These are phyloP conservation scores for Alternaria solani DNA, from an alignment of 2,329 filamentous ascomycete genomes.

Conservation along the genomic window DNA sequence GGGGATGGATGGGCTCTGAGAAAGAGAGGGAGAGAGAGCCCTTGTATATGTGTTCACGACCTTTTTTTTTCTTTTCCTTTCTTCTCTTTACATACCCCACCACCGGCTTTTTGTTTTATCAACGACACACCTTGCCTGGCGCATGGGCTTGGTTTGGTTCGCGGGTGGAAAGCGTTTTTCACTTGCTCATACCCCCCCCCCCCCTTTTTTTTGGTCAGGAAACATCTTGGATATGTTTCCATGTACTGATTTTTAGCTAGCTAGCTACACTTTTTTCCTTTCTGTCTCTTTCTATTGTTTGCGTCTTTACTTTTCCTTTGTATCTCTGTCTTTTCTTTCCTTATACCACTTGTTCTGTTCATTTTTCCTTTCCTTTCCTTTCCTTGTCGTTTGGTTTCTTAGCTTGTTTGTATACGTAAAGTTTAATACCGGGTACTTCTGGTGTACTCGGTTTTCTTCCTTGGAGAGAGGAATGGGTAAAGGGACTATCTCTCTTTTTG, in stretches of 20 bases:
- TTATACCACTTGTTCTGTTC: neutral
- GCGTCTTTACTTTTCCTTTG: neutral
- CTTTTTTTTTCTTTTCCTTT: conserved; percentile 32
- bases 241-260: neutral
- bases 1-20: no score
- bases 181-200: neutral
- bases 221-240: no score
- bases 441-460: neutral
- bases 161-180: neutral
- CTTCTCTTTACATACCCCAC: neutral
- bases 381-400: neutral
- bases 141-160: neutral
- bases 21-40: conserved; percentile 1
- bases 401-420: neutral
- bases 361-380: neutral
- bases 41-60: conserved; percentile 47
- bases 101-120: neutral
- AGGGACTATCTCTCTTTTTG: neutral
- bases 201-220: no score
- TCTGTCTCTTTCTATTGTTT: no score
- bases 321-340: neutral
- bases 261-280: neutral
- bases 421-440: neutral
- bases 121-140: neutral
- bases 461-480: neutral